Base-by-base conservation (phyloP, 2,329 filamentous ascomycete genomes). In the Dactylellina cionopaga region DNA sequence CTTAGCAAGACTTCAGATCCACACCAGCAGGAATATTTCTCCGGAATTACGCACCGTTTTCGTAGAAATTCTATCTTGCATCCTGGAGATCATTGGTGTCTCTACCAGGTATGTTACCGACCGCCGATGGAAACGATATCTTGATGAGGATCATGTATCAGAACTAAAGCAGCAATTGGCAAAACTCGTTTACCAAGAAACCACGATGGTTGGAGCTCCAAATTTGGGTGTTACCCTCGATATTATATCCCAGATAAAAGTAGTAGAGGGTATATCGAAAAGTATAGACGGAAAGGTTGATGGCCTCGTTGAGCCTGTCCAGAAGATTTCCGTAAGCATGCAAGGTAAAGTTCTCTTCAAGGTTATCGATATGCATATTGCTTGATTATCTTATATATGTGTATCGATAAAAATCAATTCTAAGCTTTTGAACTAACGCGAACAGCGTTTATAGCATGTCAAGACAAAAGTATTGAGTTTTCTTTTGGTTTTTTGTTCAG, bases 201-300 rank as follows among this genome's bases (percentile, higher is more conserved):
- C 10, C n/a, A 29, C 49, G 11, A 35, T 54, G 49, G 49, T 54
- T 19, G 49, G 49, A 9, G 49, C 49, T 2, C 29, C 37, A 11
- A 37, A 19, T 24, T 27, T 54, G 6, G 29, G 19, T n/a, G 17
- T 37, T 15, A 54, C 49, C 6, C 35, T 15, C 5, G 49, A 54
- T n/a, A 19, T 54, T 7, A 11, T 54, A 10, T 5, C 49, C n/a
- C 49, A 54, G 15, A 54, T 29, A 3, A 37, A 11, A 13, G 27
- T 54, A 6, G 29, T 24, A 5, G 49, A 9, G 4, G 49, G 29
- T 19, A 54, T 54, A 35, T 54, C 29, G 19, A 37, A 27, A 27
- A 19, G 6, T 78, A 85, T 96, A 33, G 91, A 95, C 78, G 90
- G 92, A 78, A 90, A 94, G 79, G 92, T 90, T 9, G 90, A 90